These are phyloP conservation scores for Chalciporus sp. DNA, from an alignment of 1,284 basidiomycete genomes.

Conservation along the genomic window DNA sequence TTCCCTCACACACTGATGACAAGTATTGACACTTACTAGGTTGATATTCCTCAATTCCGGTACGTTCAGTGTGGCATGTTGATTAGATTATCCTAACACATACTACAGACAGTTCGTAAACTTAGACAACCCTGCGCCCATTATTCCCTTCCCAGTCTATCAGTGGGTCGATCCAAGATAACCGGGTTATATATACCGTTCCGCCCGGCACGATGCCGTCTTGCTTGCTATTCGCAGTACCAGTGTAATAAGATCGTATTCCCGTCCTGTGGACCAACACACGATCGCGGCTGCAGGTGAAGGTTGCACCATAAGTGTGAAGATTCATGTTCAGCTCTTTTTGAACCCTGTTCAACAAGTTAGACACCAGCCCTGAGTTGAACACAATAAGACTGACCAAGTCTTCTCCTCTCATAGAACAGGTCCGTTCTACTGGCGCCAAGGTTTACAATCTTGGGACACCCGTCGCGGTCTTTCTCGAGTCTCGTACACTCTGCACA, in stretches of 20 bases:
- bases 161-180: slow-evolving; percentile 28
- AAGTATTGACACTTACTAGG: slow-evolving; percentile 35
- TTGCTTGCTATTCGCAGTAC: not conserved
- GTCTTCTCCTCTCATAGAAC: slow-evolving; percentile 84
- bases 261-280: not conserved
- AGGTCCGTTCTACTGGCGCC: slow-evolving; percentile 88
- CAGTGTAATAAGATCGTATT: slow-evolving; percentile 13
- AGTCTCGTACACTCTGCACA: slow-evolving; percentile 95
- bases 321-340: slow-evolving; percentile 55
- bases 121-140: slow-evolving; percentile 60
- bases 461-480: slow-evolving; percentile 98
- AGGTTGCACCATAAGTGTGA: not conserved
- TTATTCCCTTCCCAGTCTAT: slow-evolving; percentile 63
- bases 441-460: slow-evolving; percentile 97
- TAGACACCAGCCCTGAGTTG: slow-evolving; percentile 6
- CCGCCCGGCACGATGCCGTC: not conserved
- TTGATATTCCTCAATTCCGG: slow-evolving; percentile 64
- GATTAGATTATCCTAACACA: slow-evolving; percentile 12
- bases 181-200: slow-evolving; percentile 8
- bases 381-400: slow-evolving; percentile 36
- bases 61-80: slow-evolving; percentile 29
- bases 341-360: slow-evolving; percentile 63
- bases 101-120: slow-evolving; percentile 54
- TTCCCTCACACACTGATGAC: not conserved
- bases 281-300: not conserved